A percentile compares a stretch with the other conserved stretches of the same genome.
phyloP scores from a whole-genome alignment of 768 basidiomycete genomes.

The Rhizopogon vulgaris region DNA sequence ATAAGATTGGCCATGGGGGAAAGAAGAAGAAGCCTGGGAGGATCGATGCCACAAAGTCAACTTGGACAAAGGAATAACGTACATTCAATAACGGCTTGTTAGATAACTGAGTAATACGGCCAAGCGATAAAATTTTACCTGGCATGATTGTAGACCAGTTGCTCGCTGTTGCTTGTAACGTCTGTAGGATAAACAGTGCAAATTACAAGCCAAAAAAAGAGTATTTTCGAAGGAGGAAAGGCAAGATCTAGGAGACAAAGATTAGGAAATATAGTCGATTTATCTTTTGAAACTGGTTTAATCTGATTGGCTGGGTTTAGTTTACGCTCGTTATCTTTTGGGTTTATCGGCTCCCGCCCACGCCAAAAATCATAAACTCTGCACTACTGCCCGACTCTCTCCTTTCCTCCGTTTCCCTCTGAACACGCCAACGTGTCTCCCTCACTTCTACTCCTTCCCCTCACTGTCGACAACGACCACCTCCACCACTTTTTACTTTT shows the following conservation, averaged over 20 bases:
- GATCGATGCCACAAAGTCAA: slow-evolving; percentile 20
- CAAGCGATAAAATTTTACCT: slow-evolving; percentile 21
- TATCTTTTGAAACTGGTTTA: slow-evolving; percentile 23
- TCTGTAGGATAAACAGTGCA: background rate
- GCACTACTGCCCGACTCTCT: slow-evolving; percentile 9
- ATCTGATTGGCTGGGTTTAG: slow-evolving; percentile 31
- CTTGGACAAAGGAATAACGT: slow-evolving; percentile 10
- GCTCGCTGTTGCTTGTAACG: background rate
- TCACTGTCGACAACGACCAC: background rate
- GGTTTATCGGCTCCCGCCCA: slow-evolving; percentile 33
- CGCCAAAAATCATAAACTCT: slow-evolving; percentile 30
- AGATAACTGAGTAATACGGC: slow-evolving; percentile 23
- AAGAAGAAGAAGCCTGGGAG: slow-evolving; percentile 26
- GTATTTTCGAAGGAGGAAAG: background rate
- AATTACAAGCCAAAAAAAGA: background rate
- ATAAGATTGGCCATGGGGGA: slow-evolving; percentile 7
- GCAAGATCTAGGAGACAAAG: background rate
- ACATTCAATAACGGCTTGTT: slow-evolving; percentile 22
- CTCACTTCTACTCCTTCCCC: background rate
- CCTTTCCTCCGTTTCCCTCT: slow-evolving; percentile 18
- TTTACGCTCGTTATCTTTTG: slow-evolving; percentile 28
- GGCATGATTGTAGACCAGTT: background rate
- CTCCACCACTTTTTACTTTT: background rate
- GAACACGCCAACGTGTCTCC: slow-evolving; percentile 8
- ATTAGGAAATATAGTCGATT: slow-evolving; percentile 3